A percentile compares a stretch with the other conserved stretches of the same genome.
phyloP scores from a whole-genome alignment of 805 yeast genomes.

The Cyberlindnera mycetangii region DNA sequence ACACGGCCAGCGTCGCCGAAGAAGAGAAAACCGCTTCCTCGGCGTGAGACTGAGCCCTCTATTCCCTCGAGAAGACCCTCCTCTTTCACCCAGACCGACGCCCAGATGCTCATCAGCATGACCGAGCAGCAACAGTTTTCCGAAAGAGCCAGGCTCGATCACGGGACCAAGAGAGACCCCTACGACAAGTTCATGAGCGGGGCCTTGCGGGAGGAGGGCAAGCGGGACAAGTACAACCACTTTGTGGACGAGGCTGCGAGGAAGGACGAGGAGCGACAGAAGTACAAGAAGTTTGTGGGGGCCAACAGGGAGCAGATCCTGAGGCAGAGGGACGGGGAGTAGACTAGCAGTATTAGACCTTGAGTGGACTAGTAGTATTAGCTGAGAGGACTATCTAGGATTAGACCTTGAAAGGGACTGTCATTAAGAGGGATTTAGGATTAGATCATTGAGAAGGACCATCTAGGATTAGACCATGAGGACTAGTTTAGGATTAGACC shows the following conservation, averaged over 20 bases:
- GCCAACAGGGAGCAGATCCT: slow-evolving; percentile 13
- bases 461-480: too few species aligned
- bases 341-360: too few species aligned
- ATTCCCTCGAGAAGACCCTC: slow-evolving; percentile 1
- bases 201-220: slow-evolving; percentile 21
- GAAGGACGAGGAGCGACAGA: slow-evolving; percentile 17
- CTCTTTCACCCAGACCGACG: slow-evolving; percentile 4
- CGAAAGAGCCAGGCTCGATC: slow-evolving; percentile 16
- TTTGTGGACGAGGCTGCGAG: slow-evolving; percentile 23
- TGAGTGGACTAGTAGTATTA: too few species aligned
- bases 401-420: too few species aligned
- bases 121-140: slow-evolving; percentile 21
- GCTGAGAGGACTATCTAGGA: too few species aligned
- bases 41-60: slow-evolving; percentile 12
- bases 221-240: slow-evolving; percentile 16
- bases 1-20: slow-evolving; percentile 12
- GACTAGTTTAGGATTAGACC: too few species aligned
- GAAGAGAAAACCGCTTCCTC: slow-evolving; percentile 3
- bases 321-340: neutral
- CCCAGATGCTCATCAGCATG: slow-evolving; percentile 15
- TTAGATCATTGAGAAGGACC: too few species aligned
- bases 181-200: slow-evolving; percentile 26
- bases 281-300: slow-evolving; percentile 19
- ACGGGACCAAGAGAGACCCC: slow-evolving; percentile 1
- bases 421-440: too few species aligned